Conservation (phyloP, 257 asterid genomes). For the Nicotiana sylvestris region DNA sequence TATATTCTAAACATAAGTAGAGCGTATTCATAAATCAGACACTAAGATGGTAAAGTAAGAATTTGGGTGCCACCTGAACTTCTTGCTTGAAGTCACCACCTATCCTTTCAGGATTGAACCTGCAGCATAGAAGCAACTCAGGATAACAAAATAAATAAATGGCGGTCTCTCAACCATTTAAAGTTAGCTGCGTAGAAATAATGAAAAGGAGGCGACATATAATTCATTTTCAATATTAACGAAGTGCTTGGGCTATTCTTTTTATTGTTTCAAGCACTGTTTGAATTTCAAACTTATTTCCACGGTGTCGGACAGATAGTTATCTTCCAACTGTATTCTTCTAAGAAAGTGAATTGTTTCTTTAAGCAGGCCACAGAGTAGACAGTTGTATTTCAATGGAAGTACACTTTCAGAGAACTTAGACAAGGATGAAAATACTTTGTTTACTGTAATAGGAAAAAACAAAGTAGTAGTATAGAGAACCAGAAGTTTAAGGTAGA, state of each 20-base stretch:
- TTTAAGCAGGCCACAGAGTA: neutral
- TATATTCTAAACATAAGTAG: neutral
- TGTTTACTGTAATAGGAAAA: neutral
- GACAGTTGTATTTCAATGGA: neutral
- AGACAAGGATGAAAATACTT: neutral
- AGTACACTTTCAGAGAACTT: neutral
- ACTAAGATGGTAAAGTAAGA: conserved; percentile 1
- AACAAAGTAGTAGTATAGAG: neutral
- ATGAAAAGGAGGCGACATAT: neutral
- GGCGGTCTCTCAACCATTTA: neutral
- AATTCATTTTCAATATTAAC: neutral
- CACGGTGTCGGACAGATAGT: neutral
- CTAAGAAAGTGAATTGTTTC: neutral
- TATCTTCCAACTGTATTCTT: neutral
- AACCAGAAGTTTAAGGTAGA: neutral
- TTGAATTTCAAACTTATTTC: neutral
- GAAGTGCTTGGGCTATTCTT: neutral
- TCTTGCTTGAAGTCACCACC: conserved; percentile 93
- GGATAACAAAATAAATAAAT: conserved; percentile 8
- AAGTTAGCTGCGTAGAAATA: neutral
- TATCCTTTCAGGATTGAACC: conserved; percentile 93
- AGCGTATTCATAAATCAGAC: neutral
- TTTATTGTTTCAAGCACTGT: neutral
- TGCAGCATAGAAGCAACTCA: conserved; percentile 36
- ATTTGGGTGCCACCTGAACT: conserved; percentile 52